Base-by-base conservation (phyloP, 805 yeast species). In the Ogataea pini region DNA sequence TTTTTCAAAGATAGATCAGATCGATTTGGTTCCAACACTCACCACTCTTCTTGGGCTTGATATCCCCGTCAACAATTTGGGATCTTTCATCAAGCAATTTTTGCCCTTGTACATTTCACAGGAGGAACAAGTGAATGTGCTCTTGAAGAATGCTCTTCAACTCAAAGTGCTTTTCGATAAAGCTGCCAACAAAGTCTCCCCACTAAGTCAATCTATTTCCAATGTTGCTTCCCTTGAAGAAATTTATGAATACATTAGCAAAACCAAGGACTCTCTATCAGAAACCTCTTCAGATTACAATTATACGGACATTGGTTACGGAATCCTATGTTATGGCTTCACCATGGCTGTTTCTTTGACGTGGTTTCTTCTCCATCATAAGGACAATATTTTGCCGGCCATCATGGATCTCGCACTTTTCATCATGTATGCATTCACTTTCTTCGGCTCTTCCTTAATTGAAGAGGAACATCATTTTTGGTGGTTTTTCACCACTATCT, bases 391-490 rank as follows among this genome's bases (percentile, higher is more conserved):
- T 44, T 27, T 46, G 49, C 24, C 56, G 4, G 58, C 48, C 4
- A 54, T 50, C 9, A 58, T 59, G 25, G 64, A 47, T 60, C 60
- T 57, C 39, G 70, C 16, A 36, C 75, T 33, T 40, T 62, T 60
- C 48, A 46, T 62, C 14, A 10, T 72, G 0, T 75, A 83, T 46
- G 77, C 84, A 2, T 31, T 72, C 0, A 75, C 88, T 0, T 75
- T 85, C 54, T 89, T 91, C 69, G 96, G 91, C 9, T 89, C 95
- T 51, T 91, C 96, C 22, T 73, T 91, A 48, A 86, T 94, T 14
- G 99, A 94, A 61, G 99, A 94, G 64, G 99, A 94, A 62, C 96
- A 94, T 62, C 97, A 91, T 62, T 65, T 91, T 14, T 94, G 99
- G 99, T 94, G 96, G 88, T 86, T 89, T 83, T 69, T 78, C 18